These are phyloP conservation scores for Serendipita vermifera DNA, from an alignment of 768 basidiomycete genomes.

Conservation along the genomic window DNA sequence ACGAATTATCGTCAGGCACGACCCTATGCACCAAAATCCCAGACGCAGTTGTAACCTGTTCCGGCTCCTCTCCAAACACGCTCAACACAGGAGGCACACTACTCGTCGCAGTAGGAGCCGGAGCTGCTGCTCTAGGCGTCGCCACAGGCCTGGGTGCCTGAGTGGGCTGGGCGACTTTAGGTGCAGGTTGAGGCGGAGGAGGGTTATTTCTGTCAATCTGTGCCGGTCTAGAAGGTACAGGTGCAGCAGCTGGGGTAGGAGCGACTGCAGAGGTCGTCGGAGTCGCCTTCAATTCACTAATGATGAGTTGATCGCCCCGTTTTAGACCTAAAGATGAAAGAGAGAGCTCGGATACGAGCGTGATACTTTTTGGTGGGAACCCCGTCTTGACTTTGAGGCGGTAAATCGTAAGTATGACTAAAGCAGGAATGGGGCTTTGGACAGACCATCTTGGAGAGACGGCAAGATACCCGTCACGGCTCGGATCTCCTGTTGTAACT, in stretches of 20 bases:
- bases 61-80: too few relatives aligned
- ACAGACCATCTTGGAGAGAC: slow-evolving; percentile 65
- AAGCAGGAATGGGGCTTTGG: too few relatives aligned
- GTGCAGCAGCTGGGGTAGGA: slow-evolving; percentile 15
- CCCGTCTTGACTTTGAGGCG: slow-evolving; percentile 77
- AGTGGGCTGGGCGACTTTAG: not conserved
- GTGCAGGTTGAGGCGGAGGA: slow-evolving; percentile 15
- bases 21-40: slow-evolving; percentile 30
- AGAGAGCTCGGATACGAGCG: slow-evolving; percentile 58
- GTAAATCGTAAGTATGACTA: too few relatives aligned
- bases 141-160: not conserved
- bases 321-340: slow-evolving; percentile 64
- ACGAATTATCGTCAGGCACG: slow-evolving; percentile 94
- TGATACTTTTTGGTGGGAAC: slow-evolving; percentile 69
- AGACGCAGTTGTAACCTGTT: not conserved
- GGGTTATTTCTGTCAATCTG: slow-evolving; percentile 19
- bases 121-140: slow-evolving; percentile 6
- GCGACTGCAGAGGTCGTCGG: slow-evolving; percentile 11
- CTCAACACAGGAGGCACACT: too few relatives aligned
- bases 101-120: not conserved
- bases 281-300: slow-evolving; percentile 32
- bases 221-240: slow-evolving; percentile 17
- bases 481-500: slow-evolving; percentile 63
- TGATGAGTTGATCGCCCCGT: slow-evolving; percentile 76
- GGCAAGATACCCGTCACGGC: slow-evolving; percentile 55